Evolutionary conservation across 2,329 filamentous ascomycete genomes (phyloP), one percentile per base, ranked within the genome.

Genomic region (Arachnomyces sp.): DNA sequence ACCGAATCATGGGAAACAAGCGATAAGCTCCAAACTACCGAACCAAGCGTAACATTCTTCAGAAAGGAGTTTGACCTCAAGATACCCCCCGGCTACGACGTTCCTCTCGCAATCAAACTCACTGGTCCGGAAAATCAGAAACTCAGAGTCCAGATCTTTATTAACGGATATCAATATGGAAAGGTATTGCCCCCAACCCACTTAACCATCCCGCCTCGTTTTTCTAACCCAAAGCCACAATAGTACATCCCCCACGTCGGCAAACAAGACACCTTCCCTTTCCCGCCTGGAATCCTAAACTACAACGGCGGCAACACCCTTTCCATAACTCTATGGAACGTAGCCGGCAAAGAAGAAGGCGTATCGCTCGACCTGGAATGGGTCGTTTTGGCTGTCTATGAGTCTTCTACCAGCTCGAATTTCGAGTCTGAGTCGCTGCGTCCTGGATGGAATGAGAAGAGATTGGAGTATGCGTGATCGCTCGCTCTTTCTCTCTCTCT

Each of bases 121-220:
- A 67, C 66, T 0, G 70, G 73, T 0, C 62, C 69, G 0, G 56
- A 60, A 0, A 62, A 64, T 4, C 57, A 61, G 12, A 64, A 66
- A 0, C 67, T 75, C 9, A 67, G 78, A 8, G 73, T 70, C 0
- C 68, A 78, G 49, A 54, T 82, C 2, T 81, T 77, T 40, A 69
- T 81, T n/a, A 82, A 82, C 40, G 78, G 78, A 0, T 82, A 80
- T 49, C 77, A 80, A 51, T 81, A 78, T 47, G 77, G 73, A 9
- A 25, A 25, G 21, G 21, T 25, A 25, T 25, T 5, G 9, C 5
- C 2, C 68, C n/a, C n/a, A n/a, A n/a, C n/a, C n/a, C n/a, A n/a
- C n/a, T n/a, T n/a, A n/a, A n/a, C n/a, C n/a, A n/a, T n/a, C n/a
- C n/a, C n/a, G n/a, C n/a, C n/a, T n/a, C n/a, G n/a, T n/a, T n/a